phyloP scores from a whole-genome alignment of 345 rosid genomes.

The Mercurialis annua region DNA sequence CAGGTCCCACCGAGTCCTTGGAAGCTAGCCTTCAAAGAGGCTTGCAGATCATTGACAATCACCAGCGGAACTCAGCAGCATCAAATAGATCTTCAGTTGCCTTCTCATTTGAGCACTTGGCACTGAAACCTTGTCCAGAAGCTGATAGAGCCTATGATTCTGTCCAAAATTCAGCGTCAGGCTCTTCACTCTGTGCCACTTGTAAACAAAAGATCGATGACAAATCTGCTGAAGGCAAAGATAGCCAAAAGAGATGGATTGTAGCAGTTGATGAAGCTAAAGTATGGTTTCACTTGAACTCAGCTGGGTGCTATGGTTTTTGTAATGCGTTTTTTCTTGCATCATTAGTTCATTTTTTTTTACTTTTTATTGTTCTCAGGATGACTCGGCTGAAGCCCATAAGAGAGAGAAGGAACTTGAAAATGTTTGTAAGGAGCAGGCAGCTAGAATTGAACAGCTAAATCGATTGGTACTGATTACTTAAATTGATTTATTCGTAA shows the following conservation, averaged over 20 bases:
- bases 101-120: conserved; percentile 75
- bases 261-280: conserved; percentile 29
- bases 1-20: conserved; percentile 71
- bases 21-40: conserved; percentile 96
- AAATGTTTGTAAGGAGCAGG: conserved; percentile 65
- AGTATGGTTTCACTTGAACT: conserved; percentile 23
- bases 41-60: conserved; percentile 72
- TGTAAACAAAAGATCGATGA: conserved; percentile 52
- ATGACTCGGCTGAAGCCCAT: conserved; percentile 26
- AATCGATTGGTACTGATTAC: conserved; percentile 45
- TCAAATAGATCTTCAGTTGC: conserved; percentile 61
- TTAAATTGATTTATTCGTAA: not conserved
- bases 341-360: not conserved
- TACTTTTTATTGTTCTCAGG: conserved; percentile 42
- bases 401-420: conserved; percentile 64
- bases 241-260: conserved; percentile 54
- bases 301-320: not conserved
- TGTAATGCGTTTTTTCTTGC: not conserved
- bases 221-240: conserved; percentile 36
- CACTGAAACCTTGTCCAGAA: conserved; percentile 58
- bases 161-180: conserved; percentile 36
- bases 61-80: conserved; percentile 49
- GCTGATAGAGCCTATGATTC: conserved; percentile 46
- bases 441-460: conserved; percentile 71
- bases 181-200: conserved; percentile 54